Conservation (phyloP, 2,329 filamentous ascomycete genomes). For the Fusarium chaquense region DNA sequence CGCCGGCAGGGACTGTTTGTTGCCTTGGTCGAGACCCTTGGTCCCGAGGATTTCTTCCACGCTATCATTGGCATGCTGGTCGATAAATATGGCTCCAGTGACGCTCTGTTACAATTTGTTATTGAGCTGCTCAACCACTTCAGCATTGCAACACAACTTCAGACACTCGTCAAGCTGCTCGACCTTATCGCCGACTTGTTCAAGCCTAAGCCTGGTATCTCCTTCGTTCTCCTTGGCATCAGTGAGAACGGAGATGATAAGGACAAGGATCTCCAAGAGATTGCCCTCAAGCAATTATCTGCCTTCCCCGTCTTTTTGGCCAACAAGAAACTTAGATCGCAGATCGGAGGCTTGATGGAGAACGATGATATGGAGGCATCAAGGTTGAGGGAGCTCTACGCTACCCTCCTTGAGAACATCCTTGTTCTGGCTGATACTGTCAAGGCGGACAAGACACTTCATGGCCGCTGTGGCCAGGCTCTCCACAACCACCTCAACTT, state of each 20-base stretch:
- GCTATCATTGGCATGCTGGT: slow-evolving; percentile 89
- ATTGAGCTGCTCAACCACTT: slow-evolving; percentile 80
- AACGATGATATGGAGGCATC: slow-evolving; percentile 73
- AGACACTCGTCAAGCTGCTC: slow-evolving; percentile 81
- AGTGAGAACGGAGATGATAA: slow-evolving; percentile 61
- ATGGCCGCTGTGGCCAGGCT: slow-evolving; percentile 73
- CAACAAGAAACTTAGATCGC: slow-evolving; percentile 67
- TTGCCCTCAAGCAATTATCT: slow-evolving; percentile 66
- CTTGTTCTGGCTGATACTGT: slow-evolving; percentile 74
- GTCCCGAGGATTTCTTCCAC: slow-evolving; percentile 87
- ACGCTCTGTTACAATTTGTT: slow-evolving; percentile 79
- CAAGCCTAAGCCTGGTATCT: slow-evolving; percentile 78
- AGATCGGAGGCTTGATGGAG: slow-evolving; percentile 68
- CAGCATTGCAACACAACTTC: slow-evolving; percentile 78
- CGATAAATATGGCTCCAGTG: slow-evolving; percentile 86
- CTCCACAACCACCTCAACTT: slow-evolving; percentile 85
- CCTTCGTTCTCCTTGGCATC: slow-evolving; percentile 75
- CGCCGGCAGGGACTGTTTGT: slow-evolving; percentile 85
- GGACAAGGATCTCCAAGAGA: slow-evolving; percentile 63
- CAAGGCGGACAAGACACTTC: slow-evolving; percentile 66
- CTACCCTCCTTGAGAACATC: slow-evolving; percentile 73
- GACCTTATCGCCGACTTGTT: slow-evolving; percentile 81
- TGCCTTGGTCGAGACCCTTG: slow-evolving; percentile 86
- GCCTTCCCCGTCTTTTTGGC: slow-evolving; percentile 69
- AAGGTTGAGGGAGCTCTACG: slow-evolving; percentile 77